phyloP scores from a whole-genome alignment of 2,329 filamentous ascomycete genomes.

The Colletotrichum phormii region DNA sequence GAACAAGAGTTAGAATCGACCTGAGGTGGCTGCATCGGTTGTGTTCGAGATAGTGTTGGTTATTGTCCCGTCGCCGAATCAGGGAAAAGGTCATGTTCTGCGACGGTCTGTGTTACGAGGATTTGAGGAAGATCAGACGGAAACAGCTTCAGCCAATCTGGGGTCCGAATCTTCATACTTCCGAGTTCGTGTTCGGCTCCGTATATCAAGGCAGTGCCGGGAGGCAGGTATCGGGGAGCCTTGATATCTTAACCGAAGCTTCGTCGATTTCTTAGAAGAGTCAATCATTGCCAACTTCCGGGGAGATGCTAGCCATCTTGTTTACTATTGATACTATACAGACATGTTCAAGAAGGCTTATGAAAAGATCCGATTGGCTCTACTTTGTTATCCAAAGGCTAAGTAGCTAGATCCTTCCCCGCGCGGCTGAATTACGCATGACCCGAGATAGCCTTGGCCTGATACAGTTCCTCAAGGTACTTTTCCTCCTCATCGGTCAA shows the following conservation, averaged over 20 bases:
- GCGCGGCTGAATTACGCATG: neutral
- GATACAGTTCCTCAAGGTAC: conserved; percentile 72
- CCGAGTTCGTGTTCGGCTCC: conserved; percentile 18
- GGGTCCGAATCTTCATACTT: neutral
- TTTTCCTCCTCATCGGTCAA: conserved; percentile 69
- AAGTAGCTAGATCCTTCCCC: neutral
- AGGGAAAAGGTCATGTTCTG: neutral
- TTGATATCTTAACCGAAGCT: neutral
- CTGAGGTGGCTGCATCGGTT: neutral
- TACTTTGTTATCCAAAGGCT: too few relatives aligned
- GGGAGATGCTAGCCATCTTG: too few relatives aligned
- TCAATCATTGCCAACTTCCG: neutral
- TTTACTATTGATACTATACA: neutral
- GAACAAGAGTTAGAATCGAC: neutral
- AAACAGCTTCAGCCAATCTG: conserved; percentile 2
- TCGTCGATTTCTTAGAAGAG: neutral
- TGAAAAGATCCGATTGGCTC: neutral
- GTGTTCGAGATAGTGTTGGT: neutral
- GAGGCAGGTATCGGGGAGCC: neutral
- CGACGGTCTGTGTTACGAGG: conserved; percentile 3
- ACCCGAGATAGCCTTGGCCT: conserved; percentile 58
- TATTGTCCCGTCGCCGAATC: neutral
- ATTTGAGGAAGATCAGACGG: conserved; percentile 13
- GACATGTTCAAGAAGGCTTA: neutral
- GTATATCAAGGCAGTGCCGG: neutral